A percentile compares a stretch with the other conserved stretches of the same genome.
Evolutionary conservation across 108 stramenopile genomes (phyloP).

Genomic region (Skeletonema marinoi): DNA sequence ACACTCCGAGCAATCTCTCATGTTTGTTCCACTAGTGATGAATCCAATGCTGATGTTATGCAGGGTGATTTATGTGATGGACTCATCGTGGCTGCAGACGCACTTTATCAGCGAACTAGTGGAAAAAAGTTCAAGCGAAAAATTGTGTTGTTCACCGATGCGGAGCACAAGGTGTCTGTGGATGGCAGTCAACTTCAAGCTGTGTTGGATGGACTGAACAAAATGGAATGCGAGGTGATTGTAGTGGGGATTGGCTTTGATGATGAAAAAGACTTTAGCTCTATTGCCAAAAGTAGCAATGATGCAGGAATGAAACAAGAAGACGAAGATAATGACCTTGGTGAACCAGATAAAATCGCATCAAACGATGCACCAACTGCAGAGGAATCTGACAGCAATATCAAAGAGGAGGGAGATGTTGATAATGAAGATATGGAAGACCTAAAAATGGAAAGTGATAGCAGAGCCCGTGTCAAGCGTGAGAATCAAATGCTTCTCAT

Average conservation of each 20-base stretch:
- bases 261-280: conserved; percentile 19
- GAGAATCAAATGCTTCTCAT: conserved; percentile 74
- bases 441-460: background rate
- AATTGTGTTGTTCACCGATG: conserved; percentile 85
- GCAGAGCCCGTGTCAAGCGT: conserved; percentile 43
- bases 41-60: background rate
- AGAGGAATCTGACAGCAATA: conserved; percentile 4
- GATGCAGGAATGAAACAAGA: conserved; percentile 7
- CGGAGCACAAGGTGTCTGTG: conserved; percentile 64
- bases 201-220: conserved; percentile 60
- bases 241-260: conserved; percentile 73
- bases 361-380: conserved; percentile 12
- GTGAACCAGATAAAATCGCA: background rate
- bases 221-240: conserved; percentile 62
- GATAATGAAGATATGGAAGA: conserved; percentile 20
- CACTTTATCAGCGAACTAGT: conserved; percentile 58
- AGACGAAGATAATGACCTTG: background rate
- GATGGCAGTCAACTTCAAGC: conserved; percentile 53
- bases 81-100: conserved; percentile 77
- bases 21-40: conserved; percentile 39
- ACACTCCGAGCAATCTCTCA: conserved; percentile 50
- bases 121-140: conserved; percentile 60
- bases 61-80: conserved; percentile 75
- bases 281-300: background rate
- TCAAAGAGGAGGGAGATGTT: conserved; percentile 15